phyloP scores from a whole-genome alignment of 2,329 filamentous ascomycete species.

The Fusarium xyrophilum region DNA sequence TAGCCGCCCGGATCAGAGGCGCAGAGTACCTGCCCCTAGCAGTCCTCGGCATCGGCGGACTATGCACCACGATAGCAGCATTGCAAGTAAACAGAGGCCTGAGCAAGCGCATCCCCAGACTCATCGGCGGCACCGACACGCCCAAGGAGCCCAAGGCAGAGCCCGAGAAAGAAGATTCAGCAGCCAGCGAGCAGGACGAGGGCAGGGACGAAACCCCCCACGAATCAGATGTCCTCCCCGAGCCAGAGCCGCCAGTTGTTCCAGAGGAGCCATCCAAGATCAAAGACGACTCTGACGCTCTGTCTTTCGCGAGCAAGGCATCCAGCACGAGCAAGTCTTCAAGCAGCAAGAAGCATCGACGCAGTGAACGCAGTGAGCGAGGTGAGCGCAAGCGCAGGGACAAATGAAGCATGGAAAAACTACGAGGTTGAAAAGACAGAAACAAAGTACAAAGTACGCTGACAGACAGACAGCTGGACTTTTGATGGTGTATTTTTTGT shows the following conservation, averaged over 20 bases:
- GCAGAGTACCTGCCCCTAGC: constrained; percentile 24
- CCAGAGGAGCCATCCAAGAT: constrained; percentile 9
- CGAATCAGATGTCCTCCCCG: constrained; percentile 3
- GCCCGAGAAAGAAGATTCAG: constrained; percentile 19
- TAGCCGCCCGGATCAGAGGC: constrained; percentile 9
- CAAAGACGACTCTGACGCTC: constrained; percentile 19
- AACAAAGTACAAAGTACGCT: constrained; percentile 24
- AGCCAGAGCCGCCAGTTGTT: background rate
- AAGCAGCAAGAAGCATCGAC: constrained; percentile 28
- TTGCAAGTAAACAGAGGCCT: constrained; percentile 14
- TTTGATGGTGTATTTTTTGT: constrained; percentile 26
- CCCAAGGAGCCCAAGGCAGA: constrained; percentile 20
- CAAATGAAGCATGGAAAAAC: constrained; percentile 9
- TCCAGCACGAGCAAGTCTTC: constrained; percentile 20
- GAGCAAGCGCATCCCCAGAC: constrained; percentile 18
- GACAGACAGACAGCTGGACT: constrained; percentile 21
- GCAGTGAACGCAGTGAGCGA: constrained; percentile 17
- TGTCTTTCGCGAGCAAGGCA: constrained; percentile 7
- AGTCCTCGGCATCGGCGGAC: constrained; percentile 15
- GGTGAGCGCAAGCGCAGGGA: constrained; percentile 31
- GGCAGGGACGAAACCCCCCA: constrained; percentile 9
- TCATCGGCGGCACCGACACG: constrained; percentile 20
- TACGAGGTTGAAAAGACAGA: constrained; percentile 20
- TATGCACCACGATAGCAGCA: constrained; percentile 24
- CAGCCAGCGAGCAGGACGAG: constrained; percentile 24